Base-by-base conservation (phyloP, 345 rosid species). In the Sisymbrium altissimum region DNA sequence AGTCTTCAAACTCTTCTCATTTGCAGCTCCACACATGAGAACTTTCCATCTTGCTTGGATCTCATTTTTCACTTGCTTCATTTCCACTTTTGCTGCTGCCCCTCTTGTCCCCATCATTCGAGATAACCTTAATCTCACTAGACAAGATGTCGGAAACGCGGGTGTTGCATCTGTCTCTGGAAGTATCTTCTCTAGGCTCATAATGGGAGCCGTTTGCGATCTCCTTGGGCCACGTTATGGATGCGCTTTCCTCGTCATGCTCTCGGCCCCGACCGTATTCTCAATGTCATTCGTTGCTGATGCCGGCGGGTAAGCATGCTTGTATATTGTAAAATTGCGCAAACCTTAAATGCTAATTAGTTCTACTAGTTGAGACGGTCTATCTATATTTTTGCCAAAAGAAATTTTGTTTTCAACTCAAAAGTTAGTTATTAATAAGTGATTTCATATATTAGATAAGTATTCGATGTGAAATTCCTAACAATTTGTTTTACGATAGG, bases 91-190 rank as follows among this genome's bases (percentile, higher is more conserved):
- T 7, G 98, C 98, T 0, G 98, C 97, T 0, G 93, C 97, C 11
- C 98, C 98, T 3, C 96, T 89, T 4, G 91, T 90, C 50, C 97
- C 97, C 10, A 87, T 90, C 69, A 93, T 93, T 69, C 79, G 94
- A 1, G 96, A 93, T 50, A 90, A 86, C 80, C 97, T 93, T 53
- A 83, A 90, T 44, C 76, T 89, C 9, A 88, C 84, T 10, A 89
- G 86, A 49, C 72, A 58, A 17, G 97, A 87, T 68, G 81, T 87
- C 0, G 98, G 97, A 0, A 93, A 90, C 27, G 98, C 97, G 0
- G 96, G 97, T 17, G 93, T 90, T 30, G 98, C 98, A 6, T 93
- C 98, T 0, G 97, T 93, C 36, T 90, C 98, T 0, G 94, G 97
- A 0, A 87, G 96, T 77, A 93, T 93, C 55, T 89, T 90, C 78